A percentile compares a stretch with the other conserved stretches of the same genome.
These are phyloP conservation scores for Alternaria sp. DNA, from an alignment of 2,329 filamentous ascomycete species.

Conservation along the genomic window DNA sequence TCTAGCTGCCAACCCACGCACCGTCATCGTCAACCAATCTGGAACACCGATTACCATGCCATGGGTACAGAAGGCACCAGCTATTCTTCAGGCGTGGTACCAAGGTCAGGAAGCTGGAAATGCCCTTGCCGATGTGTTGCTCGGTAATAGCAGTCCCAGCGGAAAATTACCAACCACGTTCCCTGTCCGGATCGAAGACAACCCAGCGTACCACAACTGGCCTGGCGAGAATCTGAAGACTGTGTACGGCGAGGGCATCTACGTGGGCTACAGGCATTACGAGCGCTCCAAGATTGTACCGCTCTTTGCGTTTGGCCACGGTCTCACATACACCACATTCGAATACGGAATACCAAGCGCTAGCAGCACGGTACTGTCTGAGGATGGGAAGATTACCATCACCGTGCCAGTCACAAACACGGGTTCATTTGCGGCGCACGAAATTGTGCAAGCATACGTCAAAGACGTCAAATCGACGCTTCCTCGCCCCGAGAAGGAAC, in stretches of 20 bases:
- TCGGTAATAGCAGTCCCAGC: conserved; percentile 74
- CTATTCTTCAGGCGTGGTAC: conserved; percentile 79
- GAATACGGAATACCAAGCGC: conserved; percentile 65
- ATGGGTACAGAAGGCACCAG: conserved; percentile 69
- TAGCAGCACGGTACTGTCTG: conserved; percentile 55
- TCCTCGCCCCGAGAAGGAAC: conserved; percentile 72
- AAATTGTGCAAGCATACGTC: conserved; percentile 73
- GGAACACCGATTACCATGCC: conserved; percentile 76
- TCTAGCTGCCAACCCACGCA: conserved; percentile 68
- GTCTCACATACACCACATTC: conserved; percentile 78
- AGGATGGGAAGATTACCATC: conserved; percentile 55
- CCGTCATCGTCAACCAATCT: conserved; percentile 75
- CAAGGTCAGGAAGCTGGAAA: conserved; percentile 87
- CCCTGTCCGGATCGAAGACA: conserved; percentile 64
- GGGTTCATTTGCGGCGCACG: conserved; percentile 63
- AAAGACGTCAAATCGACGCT: conserved; percentile 67
- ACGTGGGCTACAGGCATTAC: conserved; percentile 76
- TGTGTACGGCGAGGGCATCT: conserved; percentile 74
- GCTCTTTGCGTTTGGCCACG: conserved; percentile 78
- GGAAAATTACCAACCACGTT: conserved; percentile 78
- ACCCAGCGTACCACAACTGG: conserved; percentile 75
- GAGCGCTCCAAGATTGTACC: conserved; percentile 66
- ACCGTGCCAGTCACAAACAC: conserved; percentile 62
- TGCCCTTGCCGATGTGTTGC: conserved; percentile 77
- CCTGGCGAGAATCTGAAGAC: conserved; percentile 72